Evolutionary conservation across 208 protist genomes (phyloP), one percentile per base, ranked within the genome.

Genomic region (Plasmodiophora brassicae): DNA sequence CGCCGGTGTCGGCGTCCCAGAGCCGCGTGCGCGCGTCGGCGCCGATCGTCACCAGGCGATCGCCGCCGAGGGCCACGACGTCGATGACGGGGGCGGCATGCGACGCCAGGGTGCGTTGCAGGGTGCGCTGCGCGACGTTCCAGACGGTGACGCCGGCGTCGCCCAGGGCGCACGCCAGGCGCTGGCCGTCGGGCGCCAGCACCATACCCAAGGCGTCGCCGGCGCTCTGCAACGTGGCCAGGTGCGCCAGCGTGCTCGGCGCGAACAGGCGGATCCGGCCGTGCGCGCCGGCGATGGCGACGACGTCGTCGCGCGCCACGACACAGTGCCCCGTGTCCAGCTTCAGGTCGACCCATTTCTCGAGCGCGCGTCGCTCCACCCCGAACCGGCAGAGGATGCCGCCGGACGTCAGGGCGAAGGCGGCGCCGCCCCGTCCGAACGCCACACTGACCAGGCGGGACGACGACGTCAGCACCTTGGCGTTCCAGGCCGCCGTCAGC

Each of bases 331-430:
- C 65, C 14, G 20, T 78, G 32, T 78, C 65, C 5, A 78, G 65
- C n/a, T 78, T 78, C 65, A 78, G n/a, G 41, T 78, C 65, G 65
- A 78, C 65, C 65, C 65, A 78, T 32, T 78, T 78, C 41, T 78
- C 65, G 32, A 78, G 65, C n/a, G 65, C 41, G 32, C 41, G 32
- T 78, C n/a, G 5, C 5, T 78, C 65, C 5, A 5, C 32, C 32
- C n/a, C 41, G n/a, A 78, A 78, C 5, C 65, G 65, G n/a, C 65
- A 78, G 5, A 78, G 65, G 14, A 78, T 32, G 5, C 32, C 65
- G 10, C 5, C 41, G 5, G 65, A 78, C 65, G 65, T 78, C n/a
- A 78, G n/a, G 14, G 65, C n/a, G 41, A 78, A 78, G n/a, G n/a
- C n/a, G n/a, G n/a, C n/a, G n/a, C n/a, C n/a, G n/a, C n/a, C n/a